Base-by-base conservation (phyloP, 306 rosid species). In the Acacia confusa region DNA sequence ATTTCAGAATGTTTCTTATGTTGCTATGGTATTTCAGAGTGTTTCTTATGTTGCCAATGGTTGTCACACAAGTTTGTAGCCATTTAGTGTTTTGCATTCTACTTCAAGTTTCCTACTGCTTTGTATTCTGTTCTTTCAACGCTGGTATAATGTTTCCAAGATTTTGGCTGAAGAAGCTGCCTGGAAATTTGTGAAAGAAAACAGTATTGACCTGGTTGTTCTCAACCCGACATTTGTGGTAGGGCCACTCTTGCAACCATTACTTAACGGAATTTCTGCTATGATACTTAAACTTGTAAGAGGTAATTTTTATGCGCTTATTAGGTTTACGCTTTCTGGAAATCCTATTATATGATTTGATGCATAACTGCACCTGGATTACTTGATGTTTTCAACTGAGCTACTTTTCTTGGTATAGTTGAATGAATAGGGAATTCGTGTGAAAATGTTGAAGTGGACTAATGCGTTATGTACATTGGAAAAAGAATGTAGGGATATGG, bases 161-260 rank as follows among this genome's bases (percentile, higher is more conserved):
- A 88, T 94, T 73, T 87, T 94, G 87, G 97, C 97, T 16, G 98
- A 94, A 88, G 97, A 88, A 9, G 90, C 90, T 84, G 98, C 94
- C 80, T 92, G 98, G 97, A 90, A 90, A 80, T 91, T 94, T 80
- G 93, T 34, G 13, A 90, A 83, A 32, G 92, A 92, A 83, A 88
- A 94, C 78, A 91, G 72, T 20, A 86, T 92, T 78, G 97, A 94
- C 87, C 75, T 92, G 94, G 92, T 94, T 82, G 47, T 78, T 52
- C 84, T 94, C 45, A 87, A 88, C 82, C 97, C 98, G 45, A 68
- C 89, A 55, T 79, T 94, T 94, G 97, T 91, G 77, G 68, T 86
- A 2, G 98, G 97, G 58, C 93, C 97, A 82, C 88, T 94, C 63
- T 84, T 94, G 77, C 98, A 90, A 86, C 88, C 93, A 9, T 90